phyloP scores from a whole-genome alignment of 139 green algal species.

The Chlorella sorokiniana region DNA sequence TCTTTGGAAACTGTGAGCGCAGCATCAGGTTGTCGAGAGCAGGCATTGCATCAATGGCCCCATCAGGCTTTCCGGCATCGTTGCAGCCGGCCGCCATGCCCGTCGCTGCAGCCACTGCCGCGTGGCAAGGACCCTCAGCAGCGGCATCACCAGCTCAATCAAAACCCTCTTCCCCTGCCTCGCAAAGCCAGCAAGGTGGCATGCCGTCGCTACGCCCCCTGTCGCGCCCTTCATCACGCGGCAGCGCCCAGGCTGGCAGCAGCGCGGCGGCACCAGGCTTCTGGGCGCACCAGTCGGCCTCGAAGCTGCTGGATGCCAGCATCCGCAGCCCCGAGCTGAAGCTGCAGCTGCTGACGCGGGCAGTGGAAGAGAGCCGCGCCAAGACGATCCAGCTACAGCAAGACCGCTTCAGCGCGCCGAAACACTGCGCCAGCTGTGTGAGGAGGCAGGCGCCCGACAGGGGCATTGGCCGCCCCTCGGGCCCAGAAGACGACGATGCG shows the following conservation, averaged over 20 bases:
- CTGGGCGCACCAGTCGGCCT: neutral
- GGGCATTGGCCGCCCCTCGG: neutral
- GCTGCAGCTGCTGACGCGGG: constrained; percentile 16
- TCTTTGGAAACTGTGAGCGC: neutral
- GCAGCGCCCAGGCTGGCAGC: neutral
- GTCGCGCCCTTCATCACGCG: neutral
- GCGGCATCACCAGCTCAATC: too few relatives aligned
- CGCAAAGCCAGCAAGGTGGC: too few relatives aligned
- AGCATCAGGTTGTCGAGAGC: neutral
- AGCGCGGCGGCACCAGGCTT: neutral
- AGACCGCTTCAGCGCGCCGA: neutral
- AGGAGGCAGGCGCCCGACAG: neutral
- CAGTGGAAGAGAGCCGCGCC: constrained; percentile 12
- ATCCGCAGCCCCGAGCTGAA: constrained; percentile 15
- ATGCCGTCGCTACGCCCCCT: neutral
- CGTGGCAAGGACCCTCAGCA: too few relatives aligned
- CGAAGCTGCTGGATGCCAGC: neutral
- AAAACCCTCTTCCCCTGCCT: too few relatives aligned
- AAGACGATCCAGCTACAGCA: neutral
- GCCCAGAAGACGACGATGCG: neutral
- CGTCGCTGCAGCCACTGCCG: too few relatives aligned
- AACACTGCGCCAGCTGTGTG: constrained; percentile 1
- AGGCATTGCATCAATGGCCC: too few relatives aligned
- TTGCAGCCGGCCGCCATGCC: too few relatives aligned
- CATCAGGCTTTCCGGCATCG: too few relatives aligned